Conservation (phyloP, 1,284 basidiomycete species). For the Ganoderma multipileum region DNA sequence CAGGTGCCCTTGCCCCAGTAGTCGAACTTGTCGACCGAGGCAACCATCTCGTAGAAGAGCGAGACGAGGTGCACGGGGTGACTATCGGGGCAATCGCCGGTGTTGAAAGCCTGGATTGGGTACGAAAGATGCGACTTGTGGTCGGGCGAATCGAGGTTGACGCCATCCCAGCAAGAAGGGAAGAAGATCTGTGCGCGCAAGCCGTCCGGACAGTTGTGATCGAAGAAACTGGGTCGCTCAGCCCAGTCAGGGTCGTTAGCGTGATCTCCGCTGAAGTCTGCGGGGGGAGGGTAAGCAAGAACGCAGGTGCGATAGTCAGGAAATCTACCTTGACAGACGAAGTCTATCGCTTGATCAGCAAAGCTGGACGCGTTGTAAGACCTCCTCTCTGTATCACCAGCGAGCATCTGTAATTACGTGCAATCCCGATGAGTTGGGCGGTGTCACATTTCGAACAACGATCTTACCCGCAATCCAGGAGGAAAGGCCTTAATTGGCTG, state of each 20-base stretch:
- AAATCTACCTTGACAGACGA: constrained; percentile 47
- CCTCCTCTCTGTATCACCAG: constrained; percentile 37
- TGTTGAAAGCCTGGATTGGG: constrained; percentile 44
- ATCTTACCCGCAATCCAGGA: constrained; percentile 32
- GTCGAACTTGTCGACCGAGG: constrained; percentile 31
- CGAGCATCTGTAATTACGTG: constrained; percentile 9
- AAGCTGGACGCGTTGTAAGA: constrained; percentile 44
- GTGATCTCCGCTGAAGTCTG: constrained; percentile 40
- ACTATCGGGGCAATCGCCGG: constrained; percentile 38
- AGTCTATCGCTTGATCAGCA: constrained; percentile 49
- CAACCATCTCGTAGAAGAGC: constrained; percentile 41
- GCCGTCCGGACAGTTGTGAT: constrained; percentile 44
- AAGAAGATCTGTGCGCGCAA: constrained; percentile 52
- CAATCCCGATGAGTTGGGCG: background rate
- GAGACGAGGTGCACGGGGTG: constrained; percentile 41
- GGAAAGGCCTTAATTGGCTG: constrained; percentile 36
- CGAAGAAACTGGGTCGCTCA: constrained; percentile 36
- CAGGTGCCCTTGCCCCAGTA: constrained; percentile 38
- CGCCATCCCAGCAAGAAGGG: constrained; percentile 52
- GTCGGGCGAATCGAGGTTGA: constrained; percentile 53
- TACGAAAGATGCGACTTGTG: constrained; percentile 64
- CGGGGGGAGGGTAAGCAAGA: background rate
- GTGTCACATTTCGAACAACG: background rate
- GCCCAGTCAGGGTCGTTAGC: constrained; percentile 31
- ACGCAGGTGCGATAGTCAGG: background rate